Evolutionary conservation across 1,284 basidiomycete genomes (phyloP), one percentile per base, ranked within the genome.

Genomic region (Fistulina hepatica): DNA sequence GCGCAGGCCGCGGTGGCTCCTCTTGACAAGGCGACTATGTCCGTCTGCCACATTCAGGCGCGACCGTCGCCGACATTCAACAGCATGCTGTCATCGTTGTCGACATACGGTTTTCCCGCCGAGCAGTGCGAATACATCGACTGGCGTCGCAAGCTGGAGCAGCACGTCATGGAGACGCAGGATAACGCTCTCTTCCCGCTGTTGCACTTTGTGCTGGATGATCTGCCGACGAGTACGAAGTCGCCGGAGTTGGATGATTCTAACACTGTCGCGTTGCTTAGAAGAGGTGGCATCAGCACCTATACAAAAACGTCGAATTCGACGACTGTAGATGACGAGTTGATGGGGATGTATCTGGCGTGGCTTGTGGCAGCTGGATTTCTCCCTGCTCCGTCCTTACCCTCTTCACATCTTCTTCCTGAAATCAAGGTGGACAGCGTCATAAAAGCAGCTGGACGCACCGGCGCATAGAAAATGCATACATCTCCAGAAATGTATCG

Each of bases 131-230:
- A 97, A 55, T 98, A 98, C 63, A 62, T 97, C 35, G 66, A 81
- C 4, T 98, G 95, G 95, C 73, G 95, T 33, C 74, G 83, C 20
- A 78, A 78, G 55, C 76, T 99, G 41, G 95, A 99, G 60, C 83
- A 88, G 52, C 93, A 97, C 57, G 93, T 97, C 33, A 79, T 97
- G 66, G 81, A 89, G 46, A 75, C 74, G 15, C 82, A 93, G 62
- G 92, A 97, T 60, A 98, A 98, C 49, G 95, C 95, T 2, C 69
- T 99, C 28, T 98, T 97, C 75, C 95, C 95, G 3, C 67, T 99
- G 9, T 71, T 98, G 17, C 93, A 98, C 62, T 97, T 97, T 52
- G 95, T 97, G 15, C 66, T 98, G 15, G 94, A 97, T 56, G 95
- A 98, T 59, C 67, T 99, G 27, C 95, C 95, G 3, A 95, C 93